These are phyloP conservation scores for Monosporozyma aquatica DNA, from an alignment of 805 yeast genomes.

Conservation along the genomic window DNA sequence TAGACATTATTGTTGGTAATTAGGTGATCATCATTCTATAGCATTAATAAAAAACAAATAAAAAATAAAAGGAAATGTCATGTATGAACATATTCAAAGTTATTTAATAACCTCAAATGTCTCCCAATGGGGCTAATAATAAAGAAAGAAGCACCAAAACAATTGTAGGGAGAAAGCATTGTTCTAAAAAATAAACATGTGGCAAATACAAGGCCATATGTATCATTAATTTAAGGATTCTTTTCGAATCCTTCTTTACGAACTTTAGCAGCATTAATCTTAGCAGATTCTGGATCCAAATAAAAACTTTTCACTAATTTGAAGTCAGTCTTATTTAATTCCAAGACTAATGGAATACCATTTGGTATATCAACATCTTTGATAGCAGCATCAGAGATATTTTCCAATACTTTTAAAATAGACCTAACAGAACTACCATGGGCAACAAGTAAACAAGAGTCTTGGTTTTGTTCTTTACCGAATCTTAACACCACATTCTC, in stretches of 20 bases:
- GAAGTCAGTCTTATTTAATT: conserved; percentile 41
- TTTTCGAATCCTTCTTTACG: conserved; percentile 59
- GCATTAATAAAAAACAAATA: background rate
- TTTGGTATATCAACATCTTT: conserved; percentile 73
- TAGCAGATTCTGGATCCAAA: conserved; percentile 74
- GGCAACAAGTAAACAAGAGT: conserved; percentile 60
- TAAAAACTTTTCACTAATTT: conserved; percentile 48
- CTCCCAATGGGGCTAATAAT: background rate
- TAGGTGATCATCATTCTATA: conserved; percentile 1
- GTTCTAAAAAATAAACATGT: background rate
- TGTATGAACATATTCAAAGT: background rate
- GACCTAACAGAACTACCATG: conserved; percentile 82
- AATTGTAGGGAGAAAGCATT: background rate
- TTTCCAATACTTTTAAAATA: conserved; percentile 56
- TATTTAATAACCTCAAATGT: background rate
- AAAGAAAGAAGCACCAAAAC: background rate
- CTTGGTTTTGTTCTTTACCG: conserved; percentile 40
- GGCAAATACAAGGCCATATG: too few species aligned
- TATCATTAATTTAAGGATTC: conserved; percentile 21
- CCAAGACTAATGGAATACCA: conserved; percentile 69
- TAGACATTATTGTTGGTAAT: background rate
- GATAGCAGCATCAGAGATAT: conserved; percentile 57
- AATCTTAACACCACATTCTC: conserved; percentile 39
- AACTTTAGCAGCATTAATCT: conserved; percentile 69
- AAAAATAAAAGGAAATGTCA: background rate